phyloP scores from a whole-genome alignment of 2,329 filamentous ascomycete species.

The Sporothrix protearum region DNA sequence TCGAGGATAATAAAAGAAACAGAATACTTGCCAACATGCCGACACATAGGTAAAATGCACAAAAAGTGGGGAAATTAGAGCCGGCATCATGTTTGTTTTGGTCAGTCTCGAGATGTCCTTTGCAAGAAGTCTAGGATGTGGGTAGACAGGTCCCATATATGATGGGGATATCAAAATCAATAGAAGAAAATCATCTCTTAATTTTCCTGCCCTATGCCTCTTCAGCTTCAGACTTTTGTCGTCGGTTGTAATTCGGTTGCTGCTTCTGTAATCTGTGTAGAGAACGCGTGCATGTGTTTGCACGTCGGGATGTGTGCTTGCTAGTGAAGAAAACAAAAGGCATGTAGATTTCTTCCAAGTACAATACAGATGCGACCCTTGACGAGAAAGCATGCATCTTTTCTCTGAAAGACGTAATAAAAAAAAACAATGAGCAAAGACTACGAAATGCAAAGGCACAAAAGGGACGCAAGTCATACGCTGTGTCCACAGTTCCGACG shows the following conservation, averaged over 20 bases:
- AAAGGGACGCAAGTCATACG: background rate
- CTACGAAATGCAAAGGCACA: background rate
- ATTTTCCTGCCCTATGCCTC: background rate
- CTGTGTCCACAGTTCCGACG: background rate
- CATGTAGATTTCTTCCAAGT: slow-evolving; percentile 2
- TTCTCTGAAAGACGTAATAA: too few relatives aligned
- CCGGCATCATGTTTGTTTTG: background rate
- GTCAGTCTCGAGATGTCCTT: background rate
- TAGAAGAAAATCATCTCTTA: background rate
- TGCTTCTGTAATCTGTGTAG: too few relatives aligned
- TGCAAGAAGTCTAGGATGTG: background rate
- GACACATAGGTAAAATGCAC: background rate
- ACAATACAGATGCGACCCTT: slow-evolving; percentile 3
- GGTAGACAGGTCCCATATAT: background rate
- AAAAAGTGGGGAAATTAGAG: background rate
- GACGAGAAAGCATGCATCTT: background rate
- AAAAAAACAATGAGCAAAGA: background rate
- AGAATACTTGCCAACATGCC: background rate
- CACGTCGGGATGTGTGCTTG: background rate
- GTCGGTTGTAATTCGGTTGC: too few relatives aligned
- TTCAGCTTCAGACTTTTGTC: too few relatives aligned
- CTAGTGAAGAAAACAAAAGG: background rate
- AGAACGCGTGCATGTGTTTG: too few relatives aligned
- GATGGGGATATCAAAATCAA: background rate
- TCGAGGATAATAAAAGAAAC: background rate